Evolutionary conservation across 1,284 basidiomycete species (phyloP), one percentile per base, ranked within the genome.

Genomic region (Malassezia arunalokei): DNA sequence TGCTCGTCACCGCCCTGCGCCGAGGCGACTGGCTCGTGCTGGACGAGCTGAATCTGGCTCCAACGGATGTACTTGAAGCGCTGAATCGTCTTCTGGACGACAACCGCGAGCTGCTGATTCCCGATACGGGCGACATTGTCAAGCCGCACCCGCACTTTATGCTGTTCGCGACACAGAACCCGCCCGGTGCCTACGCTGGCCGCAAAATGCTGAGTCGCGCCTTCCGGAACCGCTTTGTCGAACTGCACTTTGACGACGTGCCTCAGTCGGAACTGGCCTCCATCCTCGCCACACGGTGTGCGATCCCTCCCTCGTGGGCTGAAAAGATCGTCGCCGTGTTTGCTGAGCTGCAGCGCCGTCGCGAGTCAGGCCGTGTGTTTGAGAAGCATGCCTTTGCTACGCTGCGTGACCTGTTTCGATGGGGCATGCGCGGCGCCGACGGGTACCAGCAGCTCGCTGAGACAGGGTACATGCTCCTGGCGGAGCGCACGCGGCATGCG

Each of bases 91-190:
- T 99, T 11, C 79, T 99, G 28, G 94, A 98, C 71, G 94, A 99
- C 72, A 99, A 99, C 66, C 83, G 94, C 47, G 94, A 99, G 74
- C 79, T 99, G 11, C 80, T 96, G 47, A 85, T 99, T 50, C 88
- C 92, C 0, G 94, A 98, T 73, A 98, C 94, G 0, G 87, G 90
- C 59, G 94, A 99, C 75, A 82, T 98, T 24, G 81, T 98, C 48
- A 81, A 80, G 20, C 94, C 94, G 1, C 92, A 98, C 74, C 85
- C 88, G 1, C 84, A 89, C 73, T 99, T 98, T 76, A 90, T 96
- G 83, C 80, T 99, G 7, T 99, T 96, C 67, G 92, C 92, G 0
- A 96, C 94, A 0, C 94, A 98, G 74, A 98, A 99, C 71, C 94
- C 94, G 12, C 87, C 94, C 0, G 92, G 92, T 1, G 75, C 96